phyloP scores from a whole-genome alignment of 805 yeast genomes.

The Pichia thaimueangensis region DNA sequence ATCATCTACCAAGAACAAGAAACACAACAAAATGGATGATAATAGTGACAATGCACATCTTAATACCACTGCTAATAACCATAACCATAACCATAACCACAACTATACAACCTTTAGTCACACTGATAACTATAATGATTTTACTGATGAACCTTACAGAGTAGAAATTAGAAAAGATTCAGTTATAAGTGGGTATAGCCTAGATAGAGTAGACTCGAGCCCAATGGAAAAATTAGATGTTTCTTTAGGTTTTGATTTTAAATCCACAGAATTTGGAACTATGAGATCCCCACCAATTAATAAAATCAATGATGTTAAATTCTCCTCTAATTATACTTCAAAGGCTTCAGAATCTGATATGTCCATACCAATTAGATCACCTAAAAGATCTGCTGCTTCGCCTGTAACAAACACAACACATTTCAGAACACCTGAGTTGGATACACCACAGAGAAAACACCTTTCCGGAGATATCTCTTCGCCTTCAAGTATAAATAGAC shows the following conservation, averaged over 20 bases:
- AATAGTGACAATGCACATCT: no score
- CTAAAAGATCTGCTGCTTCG: constrained; percentile 18
- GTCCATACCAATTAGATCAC: constrained; percentile 29
- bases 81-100: no score
- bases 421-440: constrained; percentile 17
- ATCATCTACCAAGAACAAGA: not conserved
- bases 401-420: constrained; percentile 16
- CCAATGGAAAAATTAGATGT: constrained; percentile 9
- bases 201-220: constrained; percentile 2
- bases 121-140: no score
- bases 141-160: no score
- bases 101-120: no score
- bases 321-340: not conserved
- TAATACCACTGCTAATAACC: no score
- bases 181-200: not conserved
- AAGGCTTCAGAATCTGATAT: constrained; percentile 15
- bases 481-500: constrained; percentile 7
- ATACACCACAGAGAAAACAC: constrained; percentile 11
- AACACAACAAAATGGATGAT: no score
- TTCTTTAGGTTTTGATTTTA: not conserved
- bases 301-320: not conserved
- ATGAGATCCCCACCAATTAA: constrained; percentile 2
- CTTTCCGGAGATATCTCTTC: constrained; percentile 6
- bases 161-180: not conserved
- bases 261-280: not conserved